Evolutionary conservation across 805 yeast species (phyloP), one percentile per base, ranked within the genome.

Genomic region (Cyberlindnera amylophila): DNA sequence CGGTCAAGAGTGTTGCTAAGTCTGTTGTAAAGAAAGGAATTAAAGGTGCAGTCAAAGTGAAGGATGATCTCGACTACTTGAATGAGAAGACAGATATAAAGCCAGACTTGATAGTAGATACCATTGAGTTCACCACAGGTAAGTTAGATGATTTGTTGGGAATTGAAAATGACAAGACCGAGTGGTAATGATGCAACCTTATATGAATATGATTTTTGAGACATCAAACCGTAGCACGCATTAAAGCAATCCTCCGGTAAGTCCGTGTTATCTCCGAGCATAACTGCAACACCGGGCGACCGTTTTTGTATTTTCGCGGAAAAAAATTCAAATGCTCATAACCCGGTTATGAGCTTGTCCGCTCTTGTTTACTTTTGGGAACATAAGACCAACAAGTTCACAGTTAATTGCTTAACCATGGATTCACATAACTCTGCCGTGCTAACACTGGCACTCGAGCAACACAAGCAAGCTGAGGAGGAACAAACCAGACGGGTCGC

Each of bases 401-500:
- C 24, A 21, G 24, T 9, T 21, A 6, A 21, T 21, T 21, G 24
- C 24, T 21, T 13, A 21, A 23, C 14, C 8, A 45, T 45, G 49
- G 49, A 45, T 18, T 38, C 31, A 14, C 42, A 45, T 18, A 40
- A 42, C 19, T 63, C 55, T 9, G 57, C 53, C 23, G 59, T 52
- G 14, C 57, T 46, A 23, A 52, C 56, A 8, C 52, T 45, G 13
- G 60, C 54, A 14, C 45, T 52, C 37, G 50, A 52, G 47, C 57
- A 47, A 67, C 65, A 43, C 82, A 57, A 46, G 66, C 64, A 41
- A 81, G 76, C 42, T 21, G 39, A 49, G 42, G 40, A 39, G 13
- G 52, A 46, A n/a, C 28, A 32, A 14, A 42, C 39, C 23, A 41
- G 38, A 29, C 33, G 36, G 15, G 36, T 38, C 6, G 45, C 46